Evolutionary conservation across 257 asterid genomes (phyloP), one percentile per base, ranked within the genome.

Genomic region (Gentiana straminea): DNA sequence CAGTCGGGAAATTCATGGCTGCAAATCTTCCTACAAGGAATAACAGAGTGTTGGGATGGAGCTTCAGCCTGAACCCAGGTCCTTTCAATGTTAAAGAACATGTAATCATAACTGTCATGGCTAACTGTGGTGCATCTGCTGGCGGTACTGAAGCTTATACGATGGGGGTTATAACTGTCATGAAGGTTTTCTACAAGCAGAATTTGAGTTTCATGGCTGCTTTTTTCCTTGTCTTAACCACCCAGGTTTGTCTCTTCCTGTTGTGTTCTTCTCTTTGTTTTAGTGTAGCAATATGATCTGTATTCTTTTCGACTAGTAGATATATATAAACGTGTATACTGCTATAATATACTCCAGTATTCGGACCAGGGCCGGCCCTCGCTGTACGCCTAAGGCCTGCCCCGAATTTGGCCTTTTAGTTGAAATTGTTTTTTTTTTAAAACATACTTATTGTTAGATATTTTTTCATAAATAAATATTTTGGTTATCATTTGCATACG

Each of bases 121-220:
- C 98, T 1, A 92, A 88, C 46, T 92, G 99, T 45, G 98, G 99
- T 3, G 99, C 88, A n/a, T 88, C 99, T 2, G 34, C 75, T 34
- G 99, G 99, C 4, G 99, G 99, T 1, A 97, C 97, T 3, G 99
- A 92, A 64, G 99, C 97, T 41, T 92, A 92, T 76, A 83, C 97
- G 32, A 92, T 92, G 50, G 99, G 99, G 1, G 99, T 97, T n/a
- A 80, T 92, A 59, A 88, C 99, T 48, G 95, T 92, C 8, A 92
- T 92, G 99, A 92, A 82, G 64, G 93, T 90, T 54, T 92, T 83
- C 58, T 92, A 92, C 65, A 92, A 81, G 65, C 99, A 88, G 78
- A 83, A 71, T 49, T 36, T 92, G 59, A 81, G 55, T 59, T 92
- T 92, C 67, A 54, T 88, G 0, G 85, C 84, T 61, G 94, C 86